Base-by-base conservation (phyloP, 2,329 filamentous ascomycete species). In the Alternaria arbusti region DNA sequence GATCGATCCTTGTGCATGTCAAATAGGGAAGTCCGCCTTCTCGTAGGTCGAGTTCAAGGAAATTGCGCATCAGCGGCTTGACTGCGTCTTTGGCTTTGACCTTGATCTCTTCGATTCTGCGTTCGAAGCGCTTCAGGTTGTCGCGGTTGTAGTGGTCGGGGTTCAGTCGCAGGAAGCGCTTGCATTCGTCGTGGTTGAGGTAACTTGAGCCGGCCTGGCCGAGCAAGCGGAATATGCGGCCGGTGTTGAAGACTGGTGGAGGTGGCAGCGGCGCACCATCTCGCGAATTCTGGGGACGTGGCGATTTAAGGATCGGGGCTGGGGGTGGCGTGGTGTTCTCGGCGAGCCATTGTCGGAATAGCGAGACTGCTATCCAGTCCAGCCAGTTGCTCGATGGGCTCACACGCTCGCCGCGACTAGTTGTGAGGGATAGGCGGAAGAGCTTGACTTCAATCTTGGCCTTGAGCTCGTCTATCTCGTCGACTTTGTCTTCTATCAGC, bases 281-380 rank as follows among this genome's bases (percentile, higher is more conserved):
- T 58, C 69, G 67, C 20, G 69, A 62, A 54, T 52, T 59, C 58
- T 59, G 82, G 80, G 70, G 83, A 67, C 65, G 84, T 4, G 77
- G 71, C 15, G 80, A 77, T 65, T 84, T 85, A 32, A 84, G 74
- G 9, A 84, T 84, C 1, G 86, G 84, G 0, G 85, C 80, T 0
- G 88, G 88, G 4, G 90, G 86, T 0, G 93, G 91, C 2, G 92
- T 91, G 5, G 92, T 97, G 78, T 94, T 95, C 73, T 97, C 94
- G 5, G 93, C 93, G 7, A 97, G 85, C 94, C 94, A 97, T 79
- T 97, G 93, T 4, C 95, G 88, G 81, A 97, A 98, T 12, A 97
- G 84, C 45, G 89, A 92, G 52, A 97, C 88, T 17, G 89, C 93
- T 7, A 97, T 87, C 94, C 94, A 97, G 80, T 97, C 93, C 22